Evolutionary conservation across 2,329 filamentous ascomycete species (phyloP).

Genomic region (Cercospora nicotianae): DNA sequence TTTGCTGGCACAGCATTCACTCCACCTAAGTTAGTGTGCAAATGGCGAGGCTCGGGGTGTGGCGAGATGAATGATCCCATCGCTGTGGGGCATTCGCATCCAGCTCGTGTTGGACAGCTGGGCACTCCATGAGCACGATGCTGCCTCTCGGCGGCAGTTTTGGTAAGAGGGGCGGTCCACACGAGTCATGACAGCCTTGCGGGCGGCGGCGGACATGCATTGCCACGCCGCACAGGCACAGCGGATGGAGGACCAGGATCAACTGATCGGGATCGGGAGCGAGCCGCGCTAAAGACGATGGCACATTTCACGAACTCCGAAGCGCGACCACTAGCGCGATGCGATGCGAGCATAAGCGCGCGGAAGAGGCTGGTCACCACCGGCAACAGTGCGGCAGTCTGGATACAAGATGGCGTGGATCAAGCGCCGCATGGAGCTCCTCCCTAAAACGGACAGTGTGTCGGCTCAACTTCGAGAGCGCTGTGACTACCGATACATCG

Average conservation of each 20-base stretch:
- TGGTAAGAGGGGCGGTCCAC: background rate
- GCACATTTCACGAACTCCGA: background rate
- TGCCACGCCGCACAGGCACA: background rate
- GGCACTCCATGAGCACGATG: background rate
- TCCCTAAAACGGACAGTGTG: background rate
- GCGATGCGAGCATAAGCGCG: background rate
- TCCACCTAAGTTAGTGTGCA: background rate
- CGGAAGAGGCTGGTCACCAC: background rate
- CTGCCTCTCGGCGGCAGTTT: background rate
- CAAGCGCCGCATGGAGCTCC: background rate
- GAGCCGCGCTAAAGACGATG: background rate
- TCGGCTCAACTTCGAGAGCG: background rate
- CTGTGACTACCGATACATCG: background rate
- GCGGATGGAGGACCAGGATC: background rate
- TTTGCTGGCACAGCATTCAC: background rate
- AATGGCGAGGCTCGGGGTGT: background rate
- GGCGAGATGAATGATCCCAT: background rate
- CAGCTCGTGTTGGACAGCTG: background rate
- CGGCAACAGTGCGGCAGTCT: background rate
- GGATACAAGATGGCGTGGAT: background rate
- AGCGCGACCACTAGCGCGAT: background rate
- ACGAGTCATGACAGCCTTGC: background rate
- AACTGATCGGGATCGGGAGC: background rate
- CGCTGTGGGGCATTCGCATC: background rate
- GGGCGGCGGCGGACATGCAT: background rate